Percentiles rank a stretch among this genome's conserved stretches.
phyloP scores from a whole-genome alignment of 2,329 filamentous ascomycete species.

The Thelonectria blattea region DNA sequence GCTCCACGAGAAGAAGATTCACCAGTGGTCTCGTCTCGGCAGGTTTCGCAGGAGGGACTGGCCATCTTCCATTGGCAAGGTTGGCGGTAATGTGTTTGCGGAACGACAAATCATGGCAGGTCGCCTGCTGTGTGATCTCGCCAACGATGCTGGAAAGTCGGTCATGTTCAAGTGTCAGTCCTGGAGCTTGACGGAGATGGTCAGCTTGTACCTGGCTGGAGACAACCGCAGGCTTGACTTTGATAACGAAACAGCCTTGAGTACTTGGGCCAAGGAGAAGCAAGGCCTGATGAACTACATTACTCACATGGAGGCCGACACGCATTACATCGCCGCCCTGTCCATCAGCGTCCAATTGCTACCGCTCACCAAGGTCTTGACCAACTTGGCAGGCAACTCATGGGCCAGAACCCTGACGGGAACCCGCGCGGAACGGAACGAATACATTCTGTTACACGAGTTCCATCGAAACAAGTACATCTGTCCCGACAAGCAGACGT shows the following conservation, averaged over 20 bases:
- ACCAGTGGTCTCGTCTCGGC: slow-evolving; percentile 93
- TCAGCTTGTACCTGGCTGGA: slow-evolving; percentile 81
- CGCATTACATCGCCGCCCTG: slow-evolving; percentile 92
- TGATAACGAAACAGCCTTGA: slow-evolving; percentile 86
- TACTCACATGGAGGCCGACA: slow-evolving; percentile 92
- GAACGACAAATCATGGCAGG: slow-evolving; percentile 90
- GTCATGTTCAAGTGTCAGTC: slow-evolving; percentile 97
- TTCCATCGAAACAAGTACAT: slow-evolving; percentile 98
- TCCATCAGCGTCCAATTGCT: slow-evolving; percentile 90
- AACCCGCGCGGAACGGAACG: slow-evolving; percentile 95
- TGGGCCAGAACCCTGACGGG: slow-evolving; percentile 96
- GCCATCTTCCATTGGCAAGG: slow-evolving; percentile 85
- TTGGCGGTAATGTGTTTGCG: slow-evolving; percentile 88
- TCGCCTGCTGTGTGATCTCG: slow-evolving; percentile 88
- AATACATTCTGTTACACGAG: slow-evolving; percentile 98
- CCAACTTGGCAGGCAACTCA: slow-evolving; percentile 95
- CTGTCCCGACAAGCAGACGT: slow-evolving; percentile 90
- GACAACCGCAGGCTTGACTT: slow-evolving; percentile 79
- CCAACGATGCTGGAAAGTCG: slow-evolving; percentile 96
- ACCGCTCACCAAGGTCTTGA: slow-evolving; percentile 91
- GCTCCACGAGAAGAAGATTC: slow-evolving; percentile 87
- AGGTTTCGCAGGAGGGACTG: slow-evolving; percentile 82
- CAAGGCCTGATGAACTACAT: slow-evolving; percentile 92
- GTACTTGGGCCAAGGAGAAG: slow-evolving; percentile 78
- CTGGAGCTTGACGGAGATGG: slow-evolving; percentile 98